A percentile compares a stretch with the other conserved stretches of the same genome.
Evolutionary conservation across 2,329 filamentous ascomycete species (phyloP).

Genomic region (Calonectria montana): DNA sequence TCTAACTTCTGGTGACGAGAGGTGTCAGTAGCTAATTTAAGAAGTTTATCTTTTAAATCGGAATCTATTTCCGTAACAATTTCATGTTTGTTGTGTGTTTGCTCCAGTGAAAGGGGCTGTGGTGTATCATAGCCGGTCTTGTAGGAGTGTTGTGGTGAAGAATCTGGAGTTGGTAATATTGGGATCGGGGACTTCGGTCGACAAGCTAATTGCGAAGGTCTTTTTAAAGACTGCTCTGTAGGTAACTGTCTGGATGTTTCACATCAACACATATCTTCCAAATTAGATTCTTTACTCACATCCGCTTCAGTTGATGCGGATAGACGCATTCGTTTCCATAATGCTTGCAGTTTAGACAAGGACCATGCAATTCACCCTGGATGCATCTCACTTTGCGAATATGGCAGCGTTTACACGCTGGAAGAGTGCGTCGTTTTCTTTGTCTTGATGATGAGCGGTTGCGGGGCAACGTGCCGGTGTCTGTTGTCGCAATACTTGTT

Average conservation of each 20-base stretch:
- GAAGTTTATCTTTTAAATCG: background rate
- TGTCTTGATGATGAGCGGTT: background rate
- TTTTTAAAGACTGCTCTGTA: background rate
- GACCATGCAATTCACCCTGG: background rate
- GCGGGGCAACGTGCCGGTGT: background rate
- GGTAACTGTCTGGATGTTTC: background rate
- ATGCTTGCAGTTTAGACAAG: constrained; percentile 10
- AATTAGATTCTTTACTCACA: background rate
- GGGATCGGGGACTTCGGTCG: too few relatives aligned
- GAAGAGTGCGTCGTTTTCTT: background rate
- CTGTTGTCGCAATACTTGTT: background rate
- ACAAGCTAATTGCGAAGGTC: background rate
- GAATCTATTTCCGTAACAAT: background rate
- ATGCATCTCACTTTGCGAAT: constrained; percentile 12
- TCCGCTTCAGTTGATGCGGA: background rate
- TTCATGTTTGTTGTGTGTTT: background rate
- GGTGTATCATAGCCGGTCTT: too few relatives aligned
- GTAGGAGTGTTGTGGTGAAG: background rate
- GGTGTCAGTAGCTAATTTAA: background rate
- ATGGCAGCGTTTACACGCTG: constrained; percentile 2
- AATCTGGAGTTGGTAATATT: background rate
- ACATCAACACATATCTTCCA: background rate
- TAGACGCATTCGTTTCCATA: background rate
- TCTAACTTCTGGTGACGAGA: background rate
- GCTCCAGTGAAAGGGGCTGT: background rate